Conservation (phyloP, 2,329 filamentous ascomycete species). For the Teratosphaeria nubilosa region DNA sequence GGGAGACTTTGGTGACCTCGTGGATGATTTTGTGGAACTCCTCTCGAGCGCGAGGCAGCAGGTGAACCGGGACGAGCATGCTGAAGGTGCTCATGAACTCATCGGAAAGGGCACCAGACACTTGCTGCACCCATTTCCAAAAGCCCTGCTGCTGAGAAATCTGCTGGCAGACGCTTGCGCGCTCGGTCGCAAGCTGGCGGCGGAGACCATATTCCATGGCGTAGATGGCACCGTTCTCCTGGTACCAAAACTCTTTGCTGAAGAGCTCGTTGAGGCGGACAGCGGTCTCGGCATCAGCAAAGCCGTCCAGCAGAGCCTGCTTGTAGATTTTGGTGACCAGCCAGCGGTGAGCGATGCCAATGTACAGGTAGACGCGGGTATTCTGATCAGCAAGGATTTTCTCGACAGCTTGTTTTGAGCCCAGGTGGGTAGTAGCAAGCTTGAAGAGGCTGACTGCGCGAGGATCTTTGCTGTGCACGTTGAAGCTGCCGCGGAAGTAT, state of each 20-base stretch:
- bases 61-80: neutral
- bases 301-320: neutral
- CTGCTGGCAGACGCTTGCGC: conserved; percentile 2
- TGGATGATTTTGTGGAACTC: conserved; percentile 2
- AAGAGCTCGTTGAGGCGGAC: neutral
- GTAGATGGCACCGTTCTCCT: neutral
- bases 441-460: neutral
- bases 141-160: conserved; percentile 7
- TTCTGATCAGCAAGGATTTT: neutral
- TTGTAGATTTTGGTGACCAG: conserved; percentile 3
- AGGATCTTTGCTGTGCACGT: neutral
- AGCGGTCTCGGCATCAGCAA: neutral
- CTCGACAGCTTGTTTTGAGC: neutral
- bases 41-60: neutral
- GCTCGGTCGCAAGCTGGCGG: neutral
- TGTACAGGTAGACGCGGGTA: conserved; percentile 3
- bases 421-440: neutral
- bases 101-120: neutral
- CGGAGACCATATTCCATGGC: neutral
- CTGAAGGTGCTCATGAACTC: conserved; percentile 2
- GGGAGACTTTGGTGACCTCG: conserved; percentile 7
- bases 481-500: neutral
- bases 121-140: conserved; percentile 7
- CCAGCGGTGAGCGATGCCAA: conserved; percentile 2
- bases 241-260: neutral